Evolutionary conservation across 805 yeast genomes (phyloP).

Genomic region (Lachancea sp.): DNA sequence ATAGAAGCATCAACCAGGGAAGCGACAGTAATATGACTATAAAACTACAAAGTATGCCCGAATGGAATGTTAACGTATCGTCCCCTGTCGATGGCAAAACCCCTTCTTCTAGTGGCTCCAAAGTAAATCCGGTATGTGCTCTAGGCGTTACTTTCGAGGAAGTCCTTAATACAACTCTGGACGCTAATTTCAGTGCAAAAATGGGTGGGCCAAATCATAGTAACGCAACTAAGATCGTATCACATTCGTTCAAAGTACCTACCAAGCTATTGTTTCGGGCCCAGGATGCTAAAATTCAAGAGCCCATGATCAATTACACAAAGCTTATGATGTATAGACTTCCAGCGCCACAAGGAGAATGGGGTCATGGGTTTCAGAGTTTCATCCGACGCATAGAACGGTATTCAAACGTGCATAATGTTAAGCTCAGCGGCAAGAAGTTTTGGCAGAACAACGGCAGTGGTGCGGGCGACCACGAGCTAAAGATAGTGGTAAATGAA

Average conservation of each 20-base stretch:
- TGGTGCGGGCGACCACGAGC: conserved; percentile 9
- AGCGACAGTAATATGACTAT: conserved; percentile 25
- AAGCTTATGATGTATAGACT: conserved; percentile 48
- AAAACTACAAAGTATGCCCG: conserved; percentile 25
- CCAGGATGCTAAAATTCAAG: conserved; percentile 47
- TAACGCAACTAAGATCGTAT: conserved; percentile 35
- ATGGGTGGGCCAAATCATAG: conserved; percentile 2
- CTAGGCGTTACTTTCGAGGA: conserved; percentile 30
- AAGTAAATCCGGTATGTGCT: conserved; percentile 24
- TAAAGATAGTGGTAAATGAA: conserved; percentile 28
- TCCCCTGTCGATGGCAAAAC: conserved; percentile 5
- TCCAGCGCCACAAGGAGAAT: conserved; percentile 30
- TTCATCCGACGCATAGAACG: conserved; percentile 61
- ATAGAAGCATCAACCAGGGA: conserved; percentile 26
- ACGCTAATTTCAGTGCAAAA: conserved; percentile 8
- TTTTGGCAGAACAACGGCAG: conserved; percentile 4
- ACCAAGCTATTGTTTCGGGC: conserved; percentile 53
- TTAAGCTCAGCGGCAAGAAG: conserved; percentile 42
- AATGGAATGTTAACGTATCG: conserved; percentile 18
- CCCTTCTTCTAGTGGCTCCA: conserved; percentile 3
- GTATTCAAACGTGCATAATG: conserved; percentile 46
- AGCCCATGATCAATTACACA: conserved; percentile 55
- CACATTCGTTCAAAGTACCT: conserved; percentile 66
- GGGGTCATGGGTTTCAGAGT: conserved; percentile 40
- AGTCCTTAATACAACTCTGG: conserved; percentile 15